Percentiles rank a stretch among this genome's conserved stretches.
phyloP scores from a whole-genome alignment of 2,329 filamentous ascomycete genomes.

The Calonectria leucothoes region DNA sequence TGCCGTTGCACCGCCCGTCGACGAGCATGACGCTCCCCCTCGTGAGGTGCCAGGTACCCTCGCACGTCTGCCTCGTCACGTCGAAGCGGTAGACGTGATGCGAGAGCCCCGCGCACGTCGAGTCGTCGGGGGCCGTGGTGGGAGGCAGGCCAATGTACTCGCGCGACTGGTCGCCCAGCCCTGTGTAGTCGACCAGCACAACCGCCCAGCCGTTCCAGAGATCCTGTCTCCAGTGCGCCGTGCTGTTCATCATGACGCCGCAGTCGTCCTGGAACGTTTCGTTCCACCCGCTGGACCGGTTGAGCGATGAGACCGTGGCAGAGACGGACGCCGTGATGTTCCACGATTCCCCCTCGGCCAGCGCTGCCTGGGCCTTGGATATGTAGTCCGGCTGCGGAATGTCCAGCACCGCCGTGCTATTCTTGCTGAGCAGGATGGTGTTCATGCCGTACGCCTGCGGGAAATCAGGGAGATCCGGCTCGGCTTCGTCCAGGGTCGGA shows the following conservation, averaged over 20 bases:
- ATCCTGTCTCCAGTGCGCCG: neutral
- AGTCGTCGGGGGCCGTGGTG: neutral
- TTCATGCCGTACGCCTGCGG: neutral
- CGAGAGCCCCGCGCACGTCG: neutral
- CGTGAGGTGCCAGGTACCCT: conserved; percentile 3
- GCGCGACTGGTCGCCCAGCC: neutral
- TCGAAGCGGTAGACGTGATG: neutral
- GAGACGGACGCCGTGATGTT: conserved; percentile 2
- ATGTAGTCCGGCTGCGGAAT: neutral
- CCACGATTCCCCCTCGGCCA: conserved; percentile 4
- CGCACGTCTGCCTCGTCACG: neutral
- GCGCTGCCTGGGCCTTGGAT: neutral
- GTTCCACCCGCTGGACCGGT: conserved; percentile 1
- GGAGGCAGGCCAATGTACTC: conserved; percentile 4
- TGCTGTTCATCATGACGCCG: neutral
- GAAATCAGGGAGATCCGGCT: neutral
- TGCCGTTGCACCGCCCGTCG: neutral
- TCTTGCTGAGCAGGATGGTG: neutral
- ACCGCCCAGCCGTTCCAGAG: neutral
- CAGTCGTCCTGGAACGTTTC: neutral
- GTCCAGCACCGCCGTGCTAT: neutral
- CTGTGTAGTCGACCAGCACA: neutral
- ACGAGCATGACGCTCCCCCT: neutral
- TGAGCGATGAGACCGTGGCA: neutral
- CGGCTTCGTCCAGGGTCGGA: neutral